These are phyloP conservation scores for Ustilago hordei DNA, from an alignment of 1,284 basidiomycete genomes.

Conservation along the genomic window DNA sequence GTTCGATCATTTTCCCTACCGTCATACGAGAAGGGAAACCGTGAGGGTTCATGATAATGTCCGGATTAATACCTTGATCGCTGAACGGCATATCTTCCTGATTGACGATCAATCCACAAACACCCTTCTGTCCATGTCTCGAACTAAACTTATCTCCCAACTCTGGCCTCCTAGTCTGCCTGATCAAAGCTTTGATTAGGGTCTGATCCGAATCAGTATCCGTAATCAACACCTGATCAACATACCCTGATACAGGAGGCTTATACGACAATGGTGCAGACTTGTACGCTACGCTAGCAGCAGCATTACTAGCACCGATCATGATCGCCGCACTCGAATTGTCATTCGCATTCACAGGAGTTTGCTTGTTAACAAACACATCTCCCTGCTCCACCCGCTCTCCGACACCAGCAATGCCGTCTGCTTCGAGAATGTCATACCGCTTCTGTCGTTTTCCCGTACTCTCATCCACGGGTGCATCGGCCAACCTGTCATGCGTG, in stretches of 20 bases:
- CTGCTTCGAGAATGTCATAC: conserved; percentile 88
- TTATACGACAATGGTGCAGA: conserved; percentile 64
- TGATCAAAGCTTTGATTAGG: conserved; percentile 97
- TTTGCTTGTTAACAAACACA: conserved; percentile 96
- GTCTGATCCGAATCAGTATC: conserved; percentile 91
- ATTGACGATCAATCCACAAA: conserved; percentile 96
- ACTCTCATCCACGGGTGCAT: conserved; percentile 83
- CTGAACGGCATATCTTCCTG: conserved; percentile 99
- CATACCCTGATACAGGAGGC: conserved; percentile 80
- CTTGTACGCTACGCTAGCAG: conserved; percentile 73
- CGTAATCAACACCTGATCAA: conserved; percentile 98
- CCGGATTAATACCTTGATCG: conserved; percentile 93
- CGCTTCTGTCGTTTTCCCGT: conserved; percentile 80
- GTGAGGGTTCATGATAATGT: conserved; percentile 99
- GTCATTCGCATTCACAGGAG: conserved; percentile 86
- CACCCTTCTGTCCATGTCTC: conserved; percentile 98
- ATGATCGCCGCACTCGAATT: conserved; percentile 68
- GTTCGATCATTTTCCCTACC: conserved; percentile 99
- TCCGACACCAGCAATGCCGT: conserved; percentile 94
- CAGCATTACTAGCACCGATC: conserved; percentile 34
- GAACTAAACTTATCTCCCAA: conserved; percentile 99
- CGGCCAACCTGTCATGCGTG: conserved; percentile 94
- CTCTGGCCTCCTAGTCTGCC: conserved; percentile 95
- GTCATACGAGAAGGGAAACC: conserved; percentile 99
- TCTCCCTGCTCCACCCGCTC: conserved; percentile 93